Evolutionary conservation across 371 early-diverging fungal species (phyloP).

Genomic region (Batkoa obscura): DNA sequence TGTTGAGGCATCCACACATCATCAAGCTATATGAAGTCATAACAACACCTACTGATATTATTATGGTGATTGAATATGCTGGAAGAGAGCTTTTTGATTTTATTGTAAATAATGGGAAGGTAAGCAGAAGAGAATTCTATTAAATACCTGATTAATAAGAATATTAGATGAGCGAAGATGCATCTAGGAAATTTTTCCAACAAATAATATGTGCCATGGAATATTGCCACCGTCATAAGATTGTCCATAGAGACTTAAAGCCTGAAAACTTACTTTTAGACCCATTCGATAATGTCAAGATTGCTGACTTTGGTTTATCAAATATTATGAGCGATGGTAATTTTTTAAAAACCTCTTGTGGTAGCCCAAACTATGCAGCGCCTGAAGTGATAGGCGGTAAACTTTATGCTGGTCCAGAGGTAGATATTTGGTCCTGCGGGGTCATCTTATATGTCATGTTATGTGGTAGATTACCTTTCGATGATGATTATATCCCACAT

Average conservation of each 20-base stretch:
- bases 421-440: constrained; percentile 99
- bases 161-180: constrained; percentile 67
- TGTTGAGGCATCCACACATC: constrained; percentile 91
- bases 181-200: constrained; percentile 83
- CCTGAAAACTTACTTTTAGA: constrained; percentile 79
- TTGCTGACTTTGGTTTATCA: constrained; percentile 92
- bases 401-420: constrained; percentile 93
- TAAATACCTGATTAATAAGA: not conserved
- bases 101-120: constrained; percentile 83
- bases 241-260: constrained; percentile 87
- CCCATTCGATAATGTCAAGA: constrained; percentile 87
- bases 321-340: constrained; percentile 92
- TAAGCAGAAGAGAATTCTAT: constrained; percentile 19
- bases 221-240: constrained; percentile 94
- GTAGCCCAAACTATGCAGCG: constrained; percentile 72
- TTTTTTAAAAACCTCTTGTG: constrained; percentile 88
- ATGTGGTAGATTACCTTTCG: constrained; percentile 97
- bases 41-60: constrained; percentile 84
- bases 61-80: constrained; percentile 96
- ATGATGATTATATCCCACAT: constrained; percentile 93
- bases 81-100: constrained; percentile 92
- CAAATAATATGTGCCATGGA: constrained; percentile 96
- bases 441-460: constrained; percentile 98
- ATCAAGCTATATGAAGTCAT: constrained; percentile 98
- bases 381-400: constrained; percentile 93